Evolutionary conservation across 2,329 filamentous ascomycete species (phyloP), one percentile per base, ranked within the genome.

Genomic region (Pseudocercospora macadamiae): DNA sequence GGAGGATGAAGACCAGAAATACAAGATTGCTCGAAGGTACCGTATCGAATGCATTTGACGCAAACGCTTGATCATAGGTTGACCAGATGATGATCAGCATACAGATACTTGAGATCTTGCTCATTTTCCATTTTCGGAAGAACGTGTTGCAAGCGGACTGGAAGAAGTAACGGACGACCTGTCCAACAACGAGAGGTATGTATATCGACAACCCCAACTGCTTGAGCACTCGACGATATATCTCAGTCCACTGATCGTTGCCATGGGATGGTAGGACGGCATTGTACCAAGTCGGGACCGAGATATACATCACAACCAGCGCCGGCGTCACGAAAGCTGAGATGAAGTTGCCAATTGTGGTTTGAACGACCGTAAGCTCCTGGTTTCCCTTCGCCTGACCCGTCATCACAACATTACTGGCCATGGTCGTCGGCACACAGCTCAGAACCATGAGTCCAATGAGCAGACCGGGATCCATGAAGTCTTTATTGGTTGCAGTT

Each of bases 321-420:
- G 84, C 81, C 0, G 88, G 88, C 0, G 86, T 85, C 12, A 91
- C 68, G 69, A 91, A 89, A 0, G 87, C 82, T 1, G 88, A 88
- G 0, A 86, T 75, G 8, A 90, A 80, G 71, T 91, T 90, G 26
- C 87, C 88, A 44, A 91, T 76, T 7, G 89, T 81, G 1, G 89
- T 87, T 68, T 89, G 87, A 28, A 90, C 86, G 0, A 77, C 68
- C 8, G 68, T 68, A 51, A 70, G 44, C 21, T 64, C 66, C 32
- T 58, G 52, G 36, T 90, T 89, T 4, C 88, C 88, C 34, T 87
- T 84, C 0, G 88, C 84, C 36, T 84, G 80, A 79, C 23, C 86
- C 4, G 88, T 90, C 87, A 90, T 90, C 37, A 90, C 86, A 6
- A 89, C 86, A 70, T 90, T 90, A 45, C 85, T 89, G 6, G 86